Base-by-base conservation (phyloP, 805 yeast genomes). In the Yueomyces sinensis region DNA sequence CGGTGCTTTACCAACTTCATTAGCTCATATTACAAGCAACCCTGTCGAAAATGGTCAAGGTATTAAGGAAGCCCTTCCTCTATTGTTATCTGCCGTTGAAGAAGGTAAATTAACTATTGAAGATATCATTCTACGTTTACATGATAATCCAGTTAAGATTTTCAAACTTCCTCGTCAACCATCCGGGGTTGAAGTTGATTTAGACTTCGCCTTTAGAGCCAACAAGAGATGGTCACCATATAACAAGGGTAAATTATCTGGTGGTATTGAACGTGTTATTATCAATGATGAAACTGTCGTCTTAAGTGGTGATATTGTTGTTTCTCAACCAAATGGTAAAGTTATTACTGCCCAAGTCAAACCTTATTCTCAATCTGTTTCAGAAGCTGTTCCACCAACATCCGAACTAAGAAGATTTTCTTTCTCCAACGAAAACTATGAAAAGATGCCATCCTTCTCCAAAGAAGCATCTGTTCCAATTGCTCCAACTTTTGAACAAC, bases 191-290 rank as follows among this genome's bases (percentile, higher is more conserved):
- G 95, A 86, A 58, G 62, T 89, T 39, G 93, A 86, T 53, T 60
- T 82, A 45, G 95, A 86, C 59, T 56, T 50, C 31, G 45, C 54
- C 6, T 53, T 56, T 35, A 75, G 93, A 58, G 55, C 62, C 29
- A 53, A 66, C 7, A 44, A 59, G 28, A 51, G 61, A 37, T 71
- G 76, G 72, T 66, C 78, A 36, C 78, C 78, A 41, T 70, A 75
- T 45, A 52, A 55, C 41, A 63, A 62, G 38, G 70, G 68, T 41
- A 62, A 64, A 34, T 65, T 83, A 52, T 69, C 64, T 40, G 96
- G 96, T 42, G 77, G 84, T 50, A 80, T 89, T 52, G 94, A 86
- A 59, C 74, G 96, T 59, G 96, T 89, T 33, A 70, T 76, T 45
- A 65, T 82, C 56, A 73, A 77, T 41, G 79, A 75, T 38, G 76